These are phyloP conservation scores for Salvia hispanica DNA, from an alignment of 257 asterid species.

Conservation along the genomic window DNA sequence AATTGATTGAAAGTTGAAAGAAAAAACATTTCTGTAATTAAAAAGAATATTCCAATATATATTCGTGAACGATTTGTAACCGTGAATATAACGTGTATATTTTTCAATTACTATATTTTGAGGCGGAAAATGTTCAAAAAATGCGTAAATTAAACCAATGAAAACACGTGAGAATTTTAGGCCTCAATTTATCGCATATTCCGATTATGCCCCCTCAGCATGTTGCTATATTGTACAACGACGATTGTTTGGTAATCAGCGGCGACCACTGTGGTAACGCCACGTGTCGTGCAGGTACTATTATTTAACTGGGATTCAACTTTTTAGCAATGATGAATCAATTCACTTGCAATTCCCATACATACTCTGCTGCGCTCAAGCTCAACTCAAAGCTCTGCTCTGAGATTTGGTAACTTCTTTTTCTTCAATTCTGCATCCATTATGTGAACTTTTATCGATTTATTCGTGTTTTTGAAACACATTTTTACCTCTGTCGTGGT, in stretches of 20 bases:
- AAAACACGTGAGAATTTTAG: no score
- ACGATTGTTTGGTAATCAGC: constrained; percentile 7
- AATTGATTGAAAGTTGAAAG: background rate
- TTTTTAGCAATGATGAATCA: background rate
- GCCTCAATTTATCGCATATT: no score
- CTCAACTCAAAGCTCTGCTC: constrained; percentile 11
- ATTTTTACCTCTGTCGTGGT: no score
- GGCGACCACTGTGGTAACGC: constrained; percentile 21
- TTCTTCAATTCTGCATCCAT: background rate
- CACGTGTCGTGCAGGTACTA: constrained; percentile 31
- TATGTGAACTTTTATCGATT: background rate
- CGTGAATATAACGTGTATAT: background rate
- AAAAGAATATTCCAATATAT: background rate
- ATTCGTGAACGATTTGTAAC: background rate
- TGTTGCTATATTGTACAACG: no score
- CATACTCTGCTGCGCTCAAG: background rate
- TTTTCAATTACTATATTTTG: no score
- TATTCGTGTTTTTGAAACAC: no score
- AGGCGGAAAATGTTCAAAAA: no score
- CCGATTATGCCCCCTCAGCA: no score
- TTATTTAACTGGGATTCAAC: background rate
- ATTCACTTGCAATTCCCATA: background rate
- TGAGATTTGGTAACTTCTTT: constrained; percentile 26
- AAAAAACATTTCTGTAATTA: background rate
- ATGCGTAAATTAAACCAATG: no score